Base-by-base conservation (phyloP, 1,139 yeast genomes). In the Kluyveromyces sp. region DNA sequence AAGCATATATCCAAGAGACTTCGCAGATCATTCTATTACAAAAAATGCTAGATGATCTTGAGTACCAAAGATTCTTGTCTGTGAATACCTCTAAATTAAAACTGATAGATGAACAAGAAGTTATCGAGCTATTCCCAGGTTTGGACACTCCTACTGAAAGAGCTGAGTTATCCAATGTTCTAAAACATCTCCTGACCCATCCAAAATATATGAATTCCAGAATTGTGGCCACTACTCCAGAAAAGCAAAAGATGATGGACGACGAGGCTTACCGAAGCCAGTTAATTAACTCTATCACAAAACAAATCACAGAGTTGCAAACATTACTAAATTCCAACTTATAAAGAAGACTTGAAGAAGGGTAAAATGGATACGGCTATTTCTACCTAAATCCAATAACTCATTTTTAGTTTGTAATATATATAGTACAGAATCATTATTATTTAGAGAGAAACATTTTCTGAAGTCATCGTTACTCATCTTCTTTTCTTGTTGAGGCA, bases 201-300 rank as follows among this genome's bases (percentile, higher is more conserved):
- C 96, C 96, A 15, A 87, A 87, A 62, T 89, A 81, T 53, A 69
- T 90, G 51, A 76, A 85, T 4, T 77, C 94, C 4, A 70, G 94
- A 50, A 73, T 86, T 2, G 72, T 75, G 2, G 78, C 90, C 2
- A 75, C 84, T 10, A 75, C 80, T 3, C 48, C 70, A 2, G 94
- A 84, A 47, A 94, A 86, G 56, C 83, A 79, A 54, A 69, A 73
- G 40, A 54, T 77, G 15, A 65, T 80, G 43, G 75, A 64, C 66
- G 77, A 75, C 3, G 83, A 73, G 8, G 59, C 57, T 27, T 60
- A 60, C 25, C 69, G 70, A 45, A 57, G 63, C 1, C 60, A 64
- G 42, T 74, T 82, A 53, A 77, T 79, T 7, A 74, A 72, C 37
- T 61, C 64, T 28, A 58, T 83, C 34, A 73, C 79, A 5, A 74